Conservation (phyloP, 192 early-diverging fungal species). For the Backusella macrospora region DNA sequence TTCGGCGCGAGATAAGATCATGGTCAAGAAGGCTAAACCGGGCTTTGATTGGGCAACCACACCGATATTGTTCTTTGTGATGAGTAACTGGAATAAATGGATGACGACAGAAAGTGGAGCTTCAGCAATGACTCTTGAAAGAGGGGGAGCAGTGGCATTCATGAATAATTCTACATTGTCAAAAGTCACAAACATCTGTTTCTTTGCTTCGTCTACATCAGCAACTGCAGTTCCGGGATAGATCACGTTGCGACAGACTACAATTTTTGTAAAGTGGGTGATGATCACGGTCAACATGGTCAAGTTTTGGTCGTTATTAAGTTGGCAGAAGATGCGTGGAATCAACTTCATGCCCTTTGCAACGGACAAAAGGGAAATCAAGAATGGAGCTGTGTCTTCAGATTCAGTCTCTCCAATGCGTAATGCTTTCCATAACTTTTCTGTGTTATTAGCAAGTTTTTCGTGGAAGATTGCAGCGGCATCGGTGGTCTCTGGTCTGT, state of each 20-base stretch:
- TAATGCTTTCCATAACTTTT: slow-evolving; percentile 67
- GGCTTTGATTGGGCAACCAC: slow-evolving; percentile 85
- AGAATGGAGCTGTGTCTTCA: slow-evolving; percentile 3
- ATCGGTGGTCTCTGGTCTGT: background rate
- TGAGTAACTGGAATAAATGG: slow-evolving; percentile 76
- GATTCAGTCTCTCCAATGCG: slow-evolving; percentile 47
- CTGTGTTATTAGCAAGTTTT: slow-evolving; percentile 48
- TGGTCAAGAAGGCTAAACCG: slow-evolving; percentile 87
- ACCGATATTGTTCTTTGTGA: slow-evolving; percentile 88
- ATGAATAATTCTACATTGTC: slow-evolving; percentile 88
- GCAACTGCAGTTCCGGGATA: slow-evolving; percentile 44
- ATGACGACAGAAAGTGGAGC: slow-evolving; percentile 83
- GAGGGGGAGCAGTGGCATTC: slow-evolving; percentile 83
- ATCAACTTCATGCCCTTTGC: slow-evolving; percentile 91
- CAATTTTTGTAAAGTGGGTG: slow-evolving; percentile 72
- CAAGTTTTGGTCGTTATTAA: slow-evolving; percentile 78
- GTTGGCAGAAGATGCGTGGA: slow-evolving; percentile 78
- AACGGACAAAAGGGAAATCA: slow-evolving; percentile 81
- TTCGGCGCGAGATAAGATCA: slow-evolving; percentile 89
- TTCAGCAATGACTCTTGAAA: slow-evolving; percentile 81
- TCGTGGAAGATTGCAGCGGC: slow-evolving; percentile 47
- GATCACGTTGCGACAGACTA: slow-evolving; percentile 63
- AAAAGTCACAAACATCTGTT: slow-evolving; percentile 38
- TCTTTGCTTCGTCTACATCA: slow-evolving; percentile 30
- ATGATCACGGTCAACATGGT: slow-evolving; percentile 76